A percentile compares a stretch with the other conserved stretches of the same genome.
These are phyloP conservation scores for Albizia julibrissin DNA, from an alignment of 306 rosid species.

Conservation along the genomic window DNA sequence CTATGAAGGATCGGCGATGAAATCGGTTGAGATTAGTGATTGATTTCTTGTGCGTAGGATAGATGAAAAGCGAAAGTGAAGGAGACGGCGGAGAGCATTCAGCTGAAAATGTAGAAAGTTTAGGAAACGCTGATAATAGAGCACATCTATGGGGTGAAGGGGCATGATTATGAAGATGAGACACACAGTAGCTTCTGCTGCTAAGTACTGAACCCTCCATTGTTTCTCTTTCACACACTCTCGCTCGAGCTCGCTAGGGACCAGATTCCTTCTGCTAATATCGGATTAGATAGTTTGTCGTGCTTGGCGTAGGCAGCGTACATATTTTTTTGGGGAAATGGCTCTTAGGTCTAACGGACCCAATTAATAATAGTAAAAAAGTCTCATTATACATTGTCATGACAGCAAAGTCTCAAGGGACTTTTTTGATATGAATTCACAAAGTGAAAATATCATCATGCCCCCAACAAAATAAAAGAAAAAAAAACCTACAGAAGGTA, in stretches of 20 bases:
- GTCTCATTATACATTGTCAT: too few relatives aligned
- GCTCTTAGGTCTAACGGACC: too few relatives aligned
- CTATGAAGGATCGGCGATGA: constrained; percentile 21
- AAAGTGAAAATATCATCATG: too few relatives aligned
- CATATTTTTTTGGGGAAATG: too few relatives aligned
- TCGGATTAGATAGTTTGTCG: background rate
- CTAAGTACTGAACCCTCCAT: constrained; percentile 1
- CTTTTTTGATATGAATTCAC: too few relatives aligned
- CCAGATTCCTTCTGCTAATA: background rate
- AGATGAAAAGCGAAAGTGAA: background rate
- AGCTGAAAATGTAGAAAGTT: background rate
- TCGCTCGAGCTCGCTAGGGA: background rate
- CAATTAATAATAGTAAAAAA: too few relatives aligned
- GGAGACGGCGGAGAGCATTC: background rate
- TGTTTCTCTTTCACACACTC: background rate
- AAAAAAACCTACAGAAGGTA: too few relatives aligned
- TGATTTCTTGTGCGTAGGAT: background rate
- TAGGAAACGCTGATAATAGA: background rate
- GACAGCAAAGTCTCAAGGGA: too few relatives aligned
- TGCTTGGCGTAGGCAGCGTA: background rate
- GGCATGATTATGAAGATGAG: background rate
- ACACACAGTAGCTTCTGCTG: background rate
- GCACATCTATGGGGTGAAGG: background rate
- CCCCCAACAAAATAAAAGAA: too few relatives aligned
- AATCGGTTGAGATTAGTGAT: background rate